Evolutionary conservation across 345 rosid genomes (phyloP).

Genomic region (Populus nigra): DNA sequence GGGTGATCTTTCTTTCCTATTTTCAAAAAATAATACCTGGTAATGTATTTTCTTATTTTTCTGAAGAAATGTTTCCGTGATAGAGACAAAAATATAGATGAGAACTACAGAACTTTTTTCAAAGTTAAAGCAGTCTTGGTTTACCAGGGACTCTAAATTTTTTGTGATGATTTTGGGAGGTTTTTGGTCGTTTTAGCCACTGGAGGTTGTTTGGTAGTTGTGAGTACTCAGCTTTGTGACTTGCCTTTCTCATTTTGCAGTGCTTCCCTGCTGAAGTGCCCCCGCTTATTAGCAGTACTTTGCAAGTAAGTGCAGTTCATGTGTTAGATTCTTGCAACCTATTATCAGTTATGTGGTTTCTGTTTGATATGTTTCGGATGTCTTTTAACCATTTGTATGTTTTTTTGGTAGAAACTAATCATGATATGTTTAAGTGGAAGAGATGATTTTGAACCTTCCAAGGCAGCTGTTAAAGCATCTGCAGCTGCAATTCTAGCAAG

Average conservation of each 20-base stretch:
- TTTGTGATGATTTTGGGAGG: too few species aligned
- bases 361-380: not conserved
- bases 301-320: conserved; percentile 54
- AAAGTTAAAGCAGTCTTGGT: too few species aligned
- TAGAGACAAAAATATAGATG: too few species aligned
- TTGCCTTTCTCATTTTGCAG: conserved; percentile 33
- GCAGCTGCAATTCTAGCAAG: conserved; percentile 88
- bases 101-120: too few species aligned
- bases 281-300: conserved; percentile 68
- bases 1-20: too few species aligned
- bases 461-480: conserved; percentile 77
- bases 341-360: not conserved
- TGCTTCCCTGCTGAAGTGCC: conserved; percentile 90
- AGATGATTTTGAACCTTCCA: conserved; percentile 78
- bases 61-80: too few species aligned
- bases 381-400: conserved; percentile 10
- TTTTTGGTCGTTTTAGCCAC: too few species aligned
- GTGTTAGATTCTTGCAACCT: conserved; percentile 12
- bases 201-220: too few species aligned
- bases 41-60: too few species aligned
- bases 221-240: too few species aligned
- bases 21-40: too few species aligned
- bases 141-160: too few species aligned
- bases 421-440: conserved; percentile 83
- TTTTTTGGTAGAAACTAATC: conserved; percentile 62